Conservation (phyloP, 31 red algal genomes). For the Odonthalia washingtoniensis region DNA sequence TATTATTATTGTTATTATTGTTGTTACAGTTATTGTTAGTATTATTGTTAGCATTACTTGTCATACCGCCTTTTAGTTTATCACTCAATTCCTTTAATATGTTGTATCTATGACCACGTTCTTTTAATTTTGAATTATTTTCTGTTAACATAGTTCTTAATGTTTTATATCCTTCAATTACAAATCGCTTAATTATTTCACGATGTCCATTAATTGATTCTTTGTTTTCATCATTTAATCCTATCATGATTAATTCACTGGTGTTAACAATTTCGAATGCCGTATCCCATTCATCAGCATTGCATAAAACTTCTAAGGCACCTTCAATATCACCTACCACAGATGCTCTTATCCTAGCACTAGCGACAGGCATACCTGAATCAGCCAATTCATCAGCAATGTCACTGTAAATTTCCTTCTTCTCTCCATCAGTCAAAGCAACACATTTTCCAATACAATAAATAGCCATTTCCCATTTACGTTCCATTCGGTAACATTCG, state of each 20-base stretch:
- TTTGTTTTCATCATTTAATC: background rate
- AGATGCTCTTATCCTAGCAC: conserved; percentile 16
- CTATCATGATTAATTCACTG: background rate
- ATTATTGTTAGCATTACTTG: too few species aligned
- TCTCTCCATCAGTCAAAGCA: conserved; percentile 1
- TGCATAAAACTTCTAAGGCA: conserved; percentile 41
- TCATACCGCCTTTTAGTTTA: conserved; percentile 2
- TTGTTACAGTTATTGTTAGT: too few species aligned
- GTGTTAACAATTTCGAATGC: conserved; percentile 44
- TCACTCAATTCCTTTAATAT: conserved; percentile 45
- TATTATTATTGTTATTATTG: background rate
- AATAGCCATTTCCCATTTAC: conserved; percentile 48
- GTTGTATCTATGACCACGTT: conserved; percentile 49
- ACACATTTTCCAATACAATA: conserved; percentile 29
- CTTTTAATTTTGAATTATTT: conserved; percentile 47
- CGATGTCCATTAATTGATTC: background rate
- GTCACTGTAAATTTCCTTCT: conserved; percentile 6
- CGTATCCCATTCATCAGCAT: conserved; percentile 55
- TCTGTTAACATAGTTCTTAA: conserved; percentile 21
- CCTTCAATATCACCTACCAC: conserved; percentile 52
- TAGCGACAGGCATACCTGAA: conserved; percentile 27
- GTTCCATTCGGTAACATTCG: conserved; percentile 54
- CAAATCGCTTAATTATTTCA: conserved; percentile 2
- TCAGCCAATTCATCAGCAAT: conserved; percentile 50
- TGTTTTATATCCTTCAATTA: conserved; percentile 36